Evolutionary conservation across 108 stramenopile genomes (phyloP).

Genomic region (Epithemia pelagica): DNA sequence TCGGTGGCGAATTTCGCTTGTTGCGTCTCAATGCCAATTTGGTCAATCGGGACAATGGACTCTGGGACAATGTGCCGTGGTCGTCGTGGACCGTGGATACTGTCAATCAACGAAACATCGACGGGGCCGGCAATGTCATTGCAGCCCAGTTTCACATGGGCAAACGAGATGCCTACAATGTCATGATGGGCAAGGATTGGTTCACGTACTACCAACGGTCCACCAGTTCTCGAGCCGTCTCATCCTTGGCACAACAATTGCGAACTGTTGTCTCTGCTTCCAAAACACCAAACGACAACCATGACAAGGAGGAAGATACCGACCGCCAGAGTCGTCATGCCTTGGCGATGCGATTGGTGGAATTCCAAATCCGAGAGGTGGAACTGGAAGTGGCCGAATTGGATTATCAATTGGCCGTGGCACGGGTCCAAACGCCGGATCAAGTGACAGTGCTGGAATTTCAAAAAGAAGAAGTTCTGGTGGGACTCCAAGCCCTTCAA

Average conservation of each 20-base stretch:
- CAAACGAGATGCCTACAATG: conserved; percentile 81
- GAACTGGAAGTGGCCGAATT: conserved; percentile 64
- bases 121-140: conserved; percentile 66
- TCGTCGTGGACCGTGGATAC: conserved; percentile 65
- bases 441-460: conserved; percentile 7
- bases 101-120: conserved; percentile 49
- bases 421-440: conserved; percentile 7
- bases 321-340: conserved; percentile 18
- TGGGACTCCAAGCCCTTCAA: conserved; percentile 24
- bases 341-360: conserved; percentile 52
- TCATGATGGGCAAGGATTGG: conserved; percentile 82
- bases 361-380: conserved; percentile 59
- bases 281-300: conserved; percentile 23
- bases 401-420: conserved; percentile 55
- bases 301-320: conserved; percentile 21
- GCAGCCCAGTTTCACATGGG: conserved; percentile 53
- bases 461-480: neutral
- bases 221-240: neutral
- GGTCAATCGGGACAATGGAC: conserved; percentile 59
- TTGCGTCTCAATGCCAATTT: conserved; percentile 45
- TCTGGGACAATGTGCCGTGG: conserved; percentile 81
- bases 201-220: neutral
- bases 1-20: conserved; percentile 6
- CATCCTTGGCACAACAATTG: conserved; percentile 15
- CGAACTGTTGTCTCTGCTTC: conserved; percentile 27